Percentiles rank a stretch among this genome's conserved stretches.
These are phyloP conservation scores for Amaranthus tricolor DNA, from an alignment of 179 eudicot genomes.

Conservation along the genomic window DNA sequence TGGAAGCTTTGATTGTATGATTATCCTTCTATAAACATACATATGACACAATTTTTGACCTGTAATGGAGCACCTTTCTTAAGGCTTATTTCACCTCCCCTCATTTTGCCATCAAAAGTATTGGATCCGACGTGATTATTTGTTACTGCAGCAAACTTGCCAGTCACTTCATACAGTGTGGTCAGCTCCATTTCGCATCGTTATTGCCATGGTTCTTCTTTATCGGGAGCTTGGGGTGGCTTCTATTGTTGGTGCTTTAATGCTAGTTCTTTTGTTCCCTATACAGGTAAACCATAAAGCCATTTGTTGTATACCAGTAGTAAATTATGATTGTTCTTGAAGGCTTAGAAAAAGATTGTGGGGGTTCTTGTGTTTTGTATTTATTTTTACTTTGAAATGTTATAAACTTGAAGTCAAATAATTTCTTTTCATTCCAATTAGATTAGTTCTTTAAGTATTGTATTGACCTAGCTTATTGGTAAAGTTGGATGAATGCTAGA, in stretches of 20 bases:
- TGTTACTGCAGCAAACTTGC: conserved; percentile 70
- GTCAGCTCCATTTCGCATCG: conserved; percentile 96
- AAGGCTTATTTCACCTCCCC: conserved; percentile 1
- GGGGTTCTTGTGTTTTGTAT: no score
- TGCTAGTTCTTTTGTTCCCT: conserved; percentile 79
- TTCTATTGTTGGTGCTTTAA: conserved; percentile 74
- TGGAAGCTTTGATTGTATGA: no score
- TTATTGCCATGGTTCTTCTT: conserved; percentile 77
- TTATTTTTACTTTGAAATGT: no score
- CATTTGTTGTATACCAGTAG: not conserved
- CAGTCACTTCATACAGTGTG: conserved; percentile 89
- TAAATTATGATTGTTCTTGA: no score
- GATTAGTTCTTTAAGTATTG: no score
- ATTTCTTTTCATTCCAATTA: no score
- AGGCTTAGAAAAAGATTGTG: no score
- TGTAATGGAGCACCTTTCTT: not conserved
- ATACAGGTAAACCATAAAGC: conserved; percentile 56
- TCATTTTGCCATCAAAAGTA: not conserved
- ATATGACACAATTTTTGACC: no score
- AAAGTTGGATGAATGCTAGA: no score
- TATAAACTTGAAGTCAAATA: no score
- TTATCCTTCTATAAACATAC: no score
- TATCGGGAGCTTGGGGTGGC: conserved; percentile 82
- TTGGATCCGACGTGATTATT: conserved; percentile 7
- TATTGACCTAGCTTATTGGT: no score